Evolutionary conservation across 2,329 filamentous ascomycete genomes (phyloP), one percentile per base, ranked within the genome.

Genomic region (Onygenales sp.): DNA sequence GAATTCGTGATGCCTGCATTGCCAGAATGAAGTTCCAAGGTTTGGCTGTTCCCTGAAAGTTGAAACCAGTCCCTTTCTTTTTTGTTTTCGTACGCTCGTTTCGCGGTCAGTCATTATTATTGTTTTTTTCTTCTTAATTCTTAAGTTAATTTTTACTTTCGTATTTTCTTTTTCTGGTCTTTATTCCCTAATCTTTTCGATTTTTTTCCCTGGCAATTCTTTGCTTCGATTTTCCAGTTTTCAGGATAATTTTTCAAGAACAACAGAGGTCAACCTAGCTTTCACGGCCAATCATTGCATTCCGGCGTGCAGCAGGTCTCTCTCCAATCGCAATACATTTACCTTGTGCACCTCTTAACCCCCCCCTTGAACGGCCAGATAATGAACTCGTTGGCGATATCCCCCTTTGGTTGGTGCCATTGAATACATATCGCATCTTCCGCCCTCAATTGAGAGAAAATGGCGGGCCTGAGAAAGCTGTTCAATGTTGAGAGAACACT

Each of bases 391-490:
- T 40, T 33, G 34, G 27, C 34, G 47, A 49, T 13, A 6, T 32
- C 34, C n/a, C 17, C 21, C 11, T 40, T 40, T n/a, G 17, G 21
- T 40, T 40, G 34, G 34, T 11, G 17, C 34, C 34, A 32, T 32
- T 40, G 17, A 49, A 17, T 32, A 10, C 11, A 14, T 33, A n/a
- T 40, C 40, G 46, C 17, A 39, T 32, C 11, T 6, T 9, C 4
- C n/a, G 34, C 32, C 34, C 14, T 36, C 34, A 49, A 40, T 40
- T 40, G 46, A 36, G 73, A 7, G 68, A 74, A 50, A 34, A 58
- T 58, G 56, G 51, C 49, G 40, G 53, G 49, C 43, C 48, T 59
- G 8, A 55, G 49, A 49, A 58, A 55, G 37, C 32, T 57, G 11
- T 53, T 59, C 40, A 52, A 37, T 48, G 21, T 52, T 8, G 58